Evolutionary conservation across 2,329 filamentous ascomycete genomes (phyloP).

Genomic region (Penicillium italicum): DNA sequence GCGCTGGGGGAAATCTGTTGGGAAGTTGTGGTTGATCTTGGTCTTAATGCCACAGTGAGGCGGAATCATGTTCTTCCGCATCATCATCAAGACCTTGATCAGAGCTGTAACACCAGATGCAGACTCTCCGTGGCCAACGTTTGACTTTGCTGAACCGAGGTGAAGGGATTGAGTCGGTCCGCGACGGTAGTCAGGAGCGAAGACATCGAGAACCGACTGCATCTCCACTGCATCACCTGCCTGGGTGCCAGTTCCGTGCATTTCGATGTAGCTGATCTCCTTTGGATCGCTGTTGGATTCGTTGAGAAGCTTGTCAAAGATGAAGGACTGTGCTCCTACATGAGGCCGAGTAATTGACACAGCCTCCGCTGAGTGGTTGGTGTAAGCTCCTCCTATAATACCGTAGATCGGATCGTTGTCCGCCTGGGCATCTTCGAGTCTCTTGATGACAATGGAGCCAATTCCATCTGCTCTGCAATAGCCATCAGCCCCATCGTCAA

Average conservation of each 20-base stretch:
- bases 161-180: conserved; percentile 53
- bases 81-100: conserved; percentile 40
- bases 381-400: conserved; percentile 69
- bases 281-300: conserved; percentile 71
- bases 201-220: conserved; percentile 66
- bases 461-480: conserved; percentile 78
- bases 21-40: conserved; percentile 47
- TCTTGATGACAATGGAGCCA: conserved; percentile 72
- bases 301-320: conserved; percentile 68
- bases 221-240: conserved; percentile 81
- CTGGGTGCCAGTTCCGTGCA: conserved; percentile 86
- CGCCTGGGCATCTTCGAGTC: conserved; percentile 70
- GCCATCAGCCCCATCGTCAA: conserved; percentile 74
- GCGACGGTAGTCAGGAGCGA: conserved; percentile 52
- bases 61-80: conserved; percentile 34
- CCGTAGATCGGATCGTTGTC: conserved; percentile 70
- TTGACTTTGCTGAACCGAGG: conserved; percentile 62
- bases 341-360: conserved; percentile 83
- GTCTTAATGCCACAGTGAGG: conserved; percentile 38
- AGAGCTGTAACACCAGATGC: conserved; percentile 52
- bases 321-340: conserved; percentile 66
- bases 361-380: conserved; percentile 77
- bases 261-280: conserved; percentile 79
- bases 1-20: conserved; percentile 42
- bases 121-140: conserved; percentile 61